phyloP scores from a whole-genome alignment of 2,329 filamentous ascomycete species.

The Helminthosporium solani region DNA sequence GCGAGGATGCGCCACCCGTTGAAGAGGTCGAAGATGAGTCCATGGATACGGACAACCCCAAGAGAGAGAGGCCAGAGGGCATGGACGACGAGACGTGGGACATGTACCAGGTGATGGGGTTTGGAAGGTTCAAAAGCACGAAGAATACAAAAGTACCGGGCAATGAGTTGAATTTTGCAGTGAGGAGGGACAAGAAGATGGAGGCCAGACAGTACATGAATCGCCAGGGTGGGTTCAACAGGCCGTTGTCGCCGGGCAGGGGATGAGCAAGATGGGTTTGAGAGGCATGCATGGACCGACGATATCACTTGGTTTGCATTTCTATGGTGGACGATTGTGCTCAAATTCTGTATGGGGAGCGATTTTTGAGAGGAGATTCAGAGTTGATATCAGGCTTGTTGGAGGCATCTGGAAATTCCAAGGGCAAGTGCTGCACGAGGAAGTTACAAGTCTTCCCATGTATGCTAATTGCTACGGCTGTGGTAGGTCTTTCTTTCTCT shows the following conservation, averaged over 20 bases:
- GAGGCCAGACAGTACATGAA: constrained; percentile 98
- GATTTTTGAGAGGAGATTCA: too few relatives aligned
- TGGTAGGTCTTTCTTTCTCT: not conserved
- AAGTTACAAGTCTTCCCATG: not conserved
- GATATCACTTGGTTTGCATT: not conserved
- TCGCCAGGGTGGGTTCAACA: constrained; percentile 76
- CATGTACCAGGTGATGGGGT: constrained; percentile 89
- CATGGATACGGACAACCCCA: constrained; percentile 27
- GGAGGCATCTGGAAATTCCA: not conserved
- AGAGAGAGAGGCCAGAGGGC: constrained; percentile 32
- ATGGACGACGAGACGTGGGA: constrained; percentile 66
- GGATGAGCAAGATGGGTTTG: constrained; percentile 10
- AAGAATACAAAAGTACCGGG: constrained; percentile 87
- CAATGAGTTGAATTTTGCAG: constrained; percentile 74
- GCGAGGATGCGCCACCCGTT: constrained; percentile 9
- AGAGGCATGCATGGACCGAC: too few relatives aligned
- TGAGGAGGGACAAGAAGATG: constrained; percentile 90
- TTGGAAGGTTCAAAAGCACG: constrained; percentile 79
- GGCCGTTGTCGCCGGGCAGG: constrained; percentile 61
- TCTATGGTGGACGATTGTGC: too few relatives aligned
- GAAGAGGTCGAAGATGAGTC: constrained; percentile 26
- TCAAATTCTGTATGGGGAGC: too few relatives aligned
- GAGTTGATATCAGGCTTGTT: not conserved
- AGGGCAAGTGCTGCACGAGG: not conserved
- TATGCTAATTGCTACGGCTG: not conserved